Conservation (phyloP, 2,329 filamentous ascomycete species). For the Plectosphaerella cucumerina region DNA sequence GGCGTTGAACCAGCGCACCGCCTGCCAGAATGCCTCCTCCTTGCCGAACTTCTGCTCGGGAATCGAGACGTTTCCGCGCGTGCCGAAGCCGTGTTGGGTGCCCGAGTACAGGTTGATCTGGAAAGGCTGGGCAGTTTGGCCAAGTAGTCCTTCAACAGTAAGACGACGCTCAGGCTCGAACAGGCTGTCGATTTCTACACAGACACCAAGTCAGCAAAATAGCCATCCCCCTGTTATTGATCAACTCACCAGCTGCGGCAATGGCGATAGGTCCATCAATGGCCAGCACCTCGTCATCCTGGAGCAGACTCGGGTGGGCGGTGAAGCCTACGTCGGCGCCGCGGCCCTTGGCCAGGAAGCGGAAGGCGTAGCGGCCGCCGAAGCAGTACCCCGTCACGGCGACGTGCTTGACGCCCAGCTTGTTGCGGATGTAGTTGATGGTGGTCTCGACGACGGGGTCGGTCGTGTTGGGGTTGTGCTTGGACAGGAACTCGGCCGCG, state of each 20-base stretch:
- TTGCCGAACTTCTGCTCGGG: constrained; percentile 62
- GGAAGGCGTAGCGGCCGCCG: constrained; percentile 53
- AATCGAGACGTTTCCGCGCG: constrained; percentile 55
- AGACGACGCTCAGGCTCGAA: constrained; percentile 51
- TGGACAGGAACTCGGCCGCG: constrained; percentile 32
- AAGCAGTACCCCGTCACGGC: constrained; percentile 62
- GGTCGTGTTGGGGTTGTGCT: constrained; percentile 33
- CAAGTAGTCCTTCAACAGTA: constrained; percentile 56
- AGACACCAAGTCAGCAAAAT: too few relatives aligned
- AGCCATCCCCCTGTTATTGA: constrained; percentile 3
- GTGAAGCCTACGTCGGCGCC: constrained; percentile 55
- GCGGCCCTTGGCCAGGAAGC: constrained; percentile 46
- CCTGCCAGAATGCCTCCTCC: constrained; percentile 74
- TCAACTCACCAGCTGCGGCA: constrained; percentile 50
- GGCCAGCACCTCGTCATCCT: constrained; percentile 52
- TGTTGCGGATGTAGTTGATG: constrained; percentile 39
- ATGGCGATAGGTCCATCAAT: constrained; percentile 56
- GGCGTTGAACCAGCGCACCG: constrained; percentile 69
- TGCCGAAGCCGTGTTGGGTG: constrained; percentile 70
- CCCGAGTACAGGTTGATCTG: constrained; percentile 54
- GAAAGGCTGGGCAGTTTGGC: constrained; percentile 50
- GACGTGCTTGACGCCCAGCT: constrained; percentile 47
- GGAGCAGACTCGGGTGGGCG: constrained; percentile 61
- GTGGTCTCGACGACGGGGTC: constrained; percentile 43
- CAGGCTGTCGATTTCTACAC: constrained; percentile 51